Conservation (phyloP, 2,329 filamentous ascomycete genomes). For the Colletotrichum tanaceti region DNA sequence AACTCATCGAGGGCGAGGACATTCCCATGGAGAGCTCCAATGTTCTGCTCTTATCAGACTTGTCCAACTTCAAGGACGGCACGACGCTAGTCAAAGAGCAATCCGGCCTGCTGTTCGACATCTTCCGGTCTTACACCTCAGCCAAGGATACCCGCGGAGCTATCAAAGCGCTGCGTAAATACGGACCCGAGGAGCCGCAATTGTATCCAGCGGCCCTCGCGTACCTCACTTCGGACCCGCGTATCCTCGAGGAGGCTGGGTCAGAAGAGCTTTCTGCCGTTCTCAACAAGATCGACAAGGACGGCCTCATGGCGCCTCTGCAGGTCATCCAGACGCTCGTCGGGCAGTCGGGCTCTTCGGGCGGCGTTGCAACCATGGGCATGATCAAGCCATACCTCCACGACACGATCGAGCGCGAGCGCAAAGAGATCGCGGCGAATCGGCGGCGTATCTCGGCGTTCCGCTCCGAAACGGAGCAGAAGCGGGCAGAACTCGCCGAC, state of each 20-base stretch:
- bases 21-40: conserved; percentile 94
- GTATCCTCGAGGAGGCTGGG: conserved; percentile 86
- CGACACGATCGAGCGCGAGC: conserved; percentile 88
- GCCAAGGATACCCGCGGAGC: conserved; percentile 92
- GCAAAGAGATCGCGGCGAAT: conserved; percentile 84
- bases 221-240: conserved; percentile 89
- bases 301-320: conserved; percentile 92
- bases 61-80: conserved; percentile 90
- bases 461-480: conserved; percentile 82
- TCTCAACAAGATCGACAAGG: conserved; percentile 86
- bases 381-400: conserved; percentile 95
- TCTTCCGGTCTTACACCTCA: conserved; percentile 94
- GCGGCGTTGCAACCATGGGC: conserved; percentile 90
- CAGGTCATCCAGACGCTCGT: conserved; percentile 96
- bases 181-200: conserved; percentile 89
- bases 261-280: conserved; percentile 83
- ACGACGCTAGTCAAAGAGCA: conserved; percentile 94
- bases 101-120: conserved; percentile 90
- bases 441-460: conserved; percentile 85
- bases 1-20: conserved; percentile 83
- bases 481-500: conserved; percentile 81
- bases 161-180: conserved; percentile 89
- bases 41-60: conserved; percentile 89
- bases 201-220: conserved; percentile 92
- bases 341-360: conserved; percentile 56